phyloP scores from a whole-genome alignment of 805 yeast species.

The Candida succiphila region DNA sequence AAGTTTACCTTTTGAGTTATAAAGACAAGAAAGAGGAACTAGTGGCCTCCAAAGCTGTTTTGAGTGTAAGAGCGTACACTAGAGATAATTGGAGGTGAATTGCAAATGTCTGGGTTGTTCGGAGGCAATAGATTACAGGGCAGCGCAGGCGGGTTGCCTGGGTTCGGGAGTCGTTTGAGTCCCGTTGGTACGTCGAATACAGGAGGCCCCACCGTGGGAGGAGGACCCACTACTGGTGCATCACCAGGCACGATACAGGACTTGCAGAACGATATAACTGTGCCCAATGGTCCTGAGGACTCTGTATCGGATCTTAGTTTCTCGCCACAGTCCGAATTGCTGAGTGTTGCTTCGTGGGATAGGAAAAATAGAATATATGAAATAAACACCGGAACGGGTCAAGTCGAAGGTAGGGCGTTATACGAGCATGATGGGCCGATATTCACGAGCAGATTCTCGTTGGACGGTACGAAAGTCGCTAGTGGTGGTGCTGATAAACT shows the following conservation, averaged over 20 bases:
- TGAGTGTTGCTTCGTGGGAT: constrained; percentile 91
- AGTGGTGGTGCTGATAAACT: constrained; percentile 90
- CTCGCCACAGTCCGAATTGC: constrained; percentile 74
- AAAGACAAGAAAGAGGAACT: no score
- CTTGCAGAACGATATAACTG: constrained; percentile 57
- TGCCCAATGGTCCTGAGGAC: constrained; percentile 85
- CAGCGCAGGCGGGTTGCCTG: neutral
- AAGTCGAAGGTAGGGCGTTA: constrained; percentile 79
- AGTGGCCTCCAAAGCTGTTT: no score
- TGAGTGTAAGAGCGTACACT: no score
- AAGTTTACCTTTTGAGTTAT: neutral
- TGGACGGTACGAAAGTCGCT: constrained; percentile 79
- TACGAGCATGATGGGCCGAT: constrained; percentile 90
- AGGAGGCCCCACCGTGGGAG: constrained; percentile 3
- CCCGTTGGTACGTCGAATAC: neutral
- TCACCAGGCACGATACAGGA: constrained; percentile 45
- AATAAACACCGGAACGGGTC: constrained; percentile 59
- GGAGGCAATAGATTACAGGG: neutral
- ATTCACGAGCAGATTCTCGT: constrained; percentile 69
- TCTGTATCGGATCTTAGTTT: constrained; percentile 76
- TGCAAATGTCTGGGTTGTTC: neutral
- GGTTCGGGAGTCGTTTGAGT: neutral
- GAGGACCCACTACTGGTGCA: constrained; percentile 15
- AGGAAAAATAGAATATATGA: constrained; percentile 90
- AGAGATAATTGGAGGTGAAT: no score